Conservation (phyloP, 306 rosid genomes). For the Vigna reflexopilosa region DNA sequence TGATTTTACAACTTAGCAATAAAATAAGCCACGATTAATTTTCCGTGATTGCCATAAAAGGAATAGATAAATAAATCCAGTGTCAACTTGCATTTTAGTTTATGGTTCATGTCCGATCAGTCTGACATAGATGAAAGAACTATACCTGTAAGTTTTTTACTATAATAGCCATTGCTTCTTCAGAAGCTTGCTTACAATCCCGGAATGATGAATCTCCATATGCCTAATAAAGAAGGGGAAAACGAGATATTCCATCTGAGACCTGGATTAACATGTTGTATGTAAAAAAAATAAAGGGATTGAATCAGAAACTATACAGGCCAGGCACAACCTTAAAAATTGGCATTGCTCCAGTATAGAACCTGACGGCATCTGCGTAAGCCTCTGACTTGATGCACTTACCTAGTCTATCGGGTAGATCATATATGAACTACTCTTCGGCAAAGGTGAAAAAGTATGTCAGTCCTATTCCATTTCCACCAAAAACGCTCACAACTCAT, state of each 20-base stretch:
- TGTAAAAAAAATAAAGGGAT: slow-evolving; percentile 35
- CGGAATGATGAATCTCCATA: slow-evolving; percentile 92
- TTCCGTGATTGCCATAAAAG: neutral
- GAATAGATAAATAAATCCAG: neutral
- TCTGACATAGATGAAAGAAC: slow-evolving; percentile 31
- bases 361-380: slow-evolving; percentile 91
- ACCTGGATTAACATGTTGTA: slow-evolving; percentile 23
- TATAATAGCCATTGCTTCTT: slow-evolving; percentile 79
- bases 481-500: neutral
- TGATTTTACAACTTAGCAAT: slow-evolving; percentile 18
- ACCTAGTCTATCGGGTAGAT: slow-evolving; percentile 88
- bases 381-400: slow-evolving; percentile 91
- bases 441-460: slow-evolving; percentile 44
- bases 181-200: slow-evolving; percentile 93
- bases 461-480: slow-evolving; percentile 30
- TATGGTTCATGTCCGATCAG: slow-evolving; percentile 4
- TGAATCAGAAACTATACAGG: slow-evolving; percentile 38
- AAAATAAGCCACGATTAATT: slow-evolving; percentile 19
- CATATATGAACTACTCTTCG: slow-evolving; percentile 85
- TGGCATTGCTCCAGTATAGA: slow-evolving; percentile 91
- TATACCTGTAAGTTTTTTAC: slow-evolving; percentile 80
- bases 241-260: slow-evolving; percentile 36
- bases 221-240: slow-evolving; percentile 55
- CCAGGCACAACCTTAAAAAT: slow-evolving; percentile 74
- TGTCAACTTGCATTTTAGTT: slow-evolving; percentile 32